Conservation (phyloP, 2,329 filamentous ascomycete genomes). For the Colletotrichum liaoningense region DNA sequence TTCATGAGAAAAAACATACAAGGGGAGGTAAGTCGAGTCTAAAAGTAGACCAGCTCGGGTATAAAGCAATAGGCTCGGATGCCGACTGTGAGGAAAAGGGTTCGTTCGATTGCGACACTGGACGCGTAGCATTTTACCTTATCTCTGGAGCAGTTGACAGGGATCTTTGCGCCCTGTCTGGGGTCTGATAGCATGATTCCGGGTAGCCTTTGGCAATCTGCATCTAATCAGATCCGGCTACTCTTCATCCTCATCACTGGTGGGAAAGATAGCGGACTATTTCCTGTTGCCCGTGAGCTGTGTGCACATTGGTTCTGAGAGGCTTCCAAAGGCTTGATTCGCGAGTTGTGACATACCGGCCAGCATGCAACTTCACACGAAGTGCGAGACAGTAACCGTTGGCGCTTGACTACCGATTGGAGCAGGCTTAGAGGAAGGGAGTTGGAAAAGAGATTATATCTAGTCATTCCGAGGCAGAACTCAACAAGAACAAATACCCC, state of each 20-base stretch:
- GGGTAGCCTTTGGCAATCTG: not conserved
- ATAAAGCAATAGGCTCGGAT: conserved; percentile 19
- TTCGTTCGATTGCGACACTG: conserved; percentile 30
- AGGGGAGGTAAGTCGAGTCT: not conserved
- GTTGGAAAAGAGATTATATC: fast-evolving
- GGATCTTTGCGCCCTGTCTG: conserved; percentile 7
- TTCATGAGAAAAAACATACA: not conserved
- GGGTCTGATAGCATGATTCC: conserved; percentile 17
- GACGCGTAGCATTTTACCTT: conserved; percentile 14
- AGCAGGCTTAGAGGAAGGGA: fast-evolving
- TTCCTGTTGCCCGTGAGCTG: not conserved
- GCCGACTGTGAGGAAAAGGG: conserved; percentile 18
- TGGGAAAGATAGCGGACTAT: not conserved
- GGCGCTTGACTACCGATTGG: no score
- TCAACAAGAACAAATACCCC: not conserved
- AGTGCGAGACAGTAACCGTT: not conserved
- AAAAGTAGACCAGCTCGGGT: conserved; percentile 3
- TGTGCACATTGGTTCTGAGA: no score
- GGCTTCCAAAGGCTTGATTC: not conserved
- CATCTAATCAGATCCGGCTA: not conserved
- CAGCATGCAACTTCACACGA: not conserved
- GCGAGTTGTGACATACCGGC: no score
- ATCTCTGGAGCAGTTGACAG: conserved; percentile 26
- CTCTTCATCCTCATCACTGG: not conserved
- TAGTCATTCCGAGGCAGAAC: fast-evolving